phyloP scores from a whole-genome alignment of 768 basidiomycete species.

The Austroboletus eburneus region DNA sequence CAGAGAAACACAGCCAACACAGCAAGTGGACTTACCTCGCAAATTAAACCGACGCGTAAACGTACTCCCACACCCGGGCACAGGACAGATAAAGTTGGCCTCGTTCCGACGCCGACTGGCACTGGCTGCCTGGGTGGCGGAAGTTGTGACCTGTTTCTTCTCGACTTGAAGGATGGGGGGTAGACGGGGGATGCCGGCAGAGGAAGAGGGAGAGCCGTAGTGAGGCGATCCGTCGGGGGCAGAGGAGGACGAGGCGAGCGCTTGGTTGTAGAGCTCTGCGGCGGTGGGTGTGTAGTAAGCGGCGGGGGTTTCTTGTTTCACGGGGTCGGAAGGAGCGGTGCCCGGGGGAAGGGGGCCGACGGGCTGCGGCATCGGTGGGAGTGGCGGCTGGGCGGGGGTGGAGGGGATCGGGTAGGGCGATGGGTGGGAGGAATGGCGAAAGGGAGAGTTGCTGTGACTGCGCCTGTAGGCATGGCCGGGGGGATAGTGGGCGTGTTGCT shows the following conservation, averaged over 20 bases:
- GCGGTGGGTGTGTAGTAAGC: constrained; percentile 48
- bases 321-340: too few relatives aligned
- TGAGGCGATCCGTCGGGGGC: constrained; percentile 25
- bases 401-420: constrained; percentile 37
- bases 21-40: constrained; percentile 49
- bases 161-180: constrained; percentile 89
- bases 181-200: constrained; percentile 44
- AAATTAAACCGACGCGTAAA: constrained; percentile 92
- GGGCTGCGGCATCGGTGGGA: constrained; percentile 25
- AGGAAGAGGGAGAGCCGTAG: constrained; percentile 29
- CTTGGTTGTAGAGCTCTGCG: constrained; percentile 52
- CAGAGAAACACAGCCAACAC: neutral
- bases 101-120: constrained; percentile 86
- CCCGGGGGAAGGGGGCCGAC: constrained; percentile 11
- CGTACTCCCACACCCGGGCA: constrained; percentile 94
- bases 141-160: constrained; percentile 93
- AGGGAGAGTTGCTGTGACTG: constrained; percentile 31
- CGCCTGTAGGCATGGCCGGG: constrained; percentile 32
- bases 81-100: constrained; percentile 90
- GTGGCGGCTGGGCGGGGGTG: constrained; percentile 25
- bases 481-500: constrained; percentile 34
- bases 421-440: constrained; percentile 38
- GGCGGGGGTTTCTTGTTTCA: constrained; percentile 42
- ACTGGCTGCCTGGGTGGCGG: constrained; percentile 88
- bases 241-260: constrained; percentile 34